Evolutionary conservation across 2,329 filamentous ascomycete genomes (phyloP).

Genomic region (Aureobasidium mangrovei): DNA sequence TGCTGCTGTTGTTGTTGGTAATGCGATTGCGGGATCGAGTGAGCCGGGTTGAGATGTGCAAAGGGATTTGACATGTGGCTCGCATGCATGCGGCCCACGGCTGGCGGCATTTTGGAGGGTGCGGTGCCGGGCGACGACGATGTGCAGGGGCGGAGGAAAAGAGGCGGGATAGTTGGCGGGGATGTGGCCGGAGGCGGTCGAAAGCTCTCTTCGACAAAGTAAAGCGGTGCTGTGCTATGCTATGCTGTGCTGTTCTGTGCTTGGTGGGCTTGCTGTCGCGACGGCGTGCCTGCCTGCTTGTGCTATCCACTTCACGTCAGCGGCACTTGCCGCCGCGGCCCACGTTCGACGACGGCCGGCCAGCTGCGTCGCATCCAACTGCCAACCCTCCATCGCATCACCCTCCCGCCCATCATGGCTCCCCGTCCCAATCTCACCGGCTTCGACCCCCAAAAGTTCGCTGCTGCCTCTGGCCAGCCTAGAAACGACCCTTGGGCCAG

Average conservation of each 20-base stretch:
- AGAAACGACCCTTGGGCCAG: conserved; percentile 55
- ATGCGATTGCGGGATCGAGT: conserved; percentile 39
- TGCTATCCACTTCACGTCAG: not conserved
- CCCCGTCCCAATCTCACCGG: conserved; percentile 70
- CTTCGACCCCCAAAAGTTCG: conserved; percentile 79
- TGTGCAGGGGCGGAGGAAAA: not conserved
- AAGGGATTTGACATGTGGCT: conserved; percentile 53
- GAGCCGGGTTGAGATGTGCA: conserved; percentile 44
- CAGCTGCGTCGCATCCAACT: not conserved
- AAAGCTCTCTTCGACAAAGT: too few species aligned
- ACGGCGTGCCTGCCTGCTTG: too few species aligned
- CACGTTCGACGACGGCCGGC: not conserved
- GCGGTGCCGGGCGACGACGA: not conserved
- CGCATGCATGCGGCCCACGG: conserved; percentile 49
- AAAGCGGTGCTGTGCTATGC: too few species aligned
- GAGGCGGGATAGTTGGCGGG: not conserved
- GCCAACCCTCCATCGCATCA: not conserved
- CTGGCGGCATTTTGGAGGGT: conserved; percentile 45
- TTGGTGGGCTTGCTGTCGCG: too few species aligned
- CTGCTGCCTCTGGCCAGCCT: conserved; percentile 55
- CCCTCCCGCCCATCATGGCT: conserved; percentile 35
- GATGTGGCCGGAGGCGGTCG: too few species aligned
- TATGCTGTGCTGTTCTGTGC: too few species aligned
- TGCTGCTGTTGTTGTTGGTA: conserved; percentile 24
- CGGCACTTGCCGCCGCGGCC: not conserved